Evolutionary conservation across 2,329 filamentous ascomycete species (phyloP).

Genomic region (Fusarium beomiforme): DNA sequence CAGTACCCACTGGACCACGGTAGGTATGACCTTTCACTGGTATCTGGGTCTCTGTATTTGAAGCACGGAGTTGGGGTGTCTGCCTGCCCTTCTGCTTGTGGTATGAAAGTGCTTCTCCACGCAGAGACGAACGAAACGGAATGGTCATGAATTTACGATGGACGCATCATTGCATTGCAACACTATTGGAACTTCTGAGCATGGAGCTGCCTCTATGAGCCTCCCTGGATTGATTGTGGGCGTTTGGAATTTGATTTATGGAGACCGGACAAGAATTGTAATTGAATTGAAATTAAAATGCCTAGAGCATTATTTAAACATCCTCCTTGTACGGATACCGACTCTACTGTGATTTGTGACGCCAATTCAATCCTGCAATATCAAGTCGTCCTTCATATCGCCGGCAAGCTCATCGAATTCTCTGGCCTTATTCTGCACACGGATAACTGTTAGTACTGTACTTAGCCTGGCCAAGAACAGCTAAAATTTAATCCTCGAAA

Average conservation of each 20-base stretch:
- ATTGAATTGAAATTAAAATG: constrained; percentile 28
- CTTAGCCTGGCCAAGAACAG: too few relatives aligned
- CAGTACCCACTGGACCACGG: constrained; percentile 49
- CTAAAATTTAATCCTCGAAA: too few relatives aligned
- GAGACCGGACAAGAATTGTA: not conserved
- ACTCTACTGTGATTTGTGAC: not conserved
- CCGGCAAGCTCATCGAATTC: too few relatives aligned
- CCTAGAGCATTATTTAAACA: constrained; percentile 23
- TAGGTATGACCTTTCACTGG: constrained; percentile 60
- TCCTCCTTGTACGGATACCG: not conserved
- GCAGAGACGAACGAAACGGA: constrained; percentile 50
- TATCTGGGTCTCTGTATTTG: constrained; percentile 55
- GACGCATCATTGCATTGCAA: constrained; percentile 7
- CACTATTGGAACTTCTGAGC: constrained; percentile 10
- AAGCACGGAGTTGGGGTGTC: constrained; percentile 66
- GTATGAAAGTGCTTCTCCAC: constrained; percentile 62
- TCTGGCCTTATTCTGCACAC: too few relatives aligned
- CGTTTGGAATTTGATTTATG: constrained; percentile 11
- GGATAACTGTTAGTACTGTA: too few relatives aligned
- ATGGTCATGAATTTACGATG: constrained; percentile 42
- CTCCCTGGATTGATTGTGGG: constrained; percentile 22
- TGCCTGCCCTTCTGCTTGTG: constrained; percentile 56
- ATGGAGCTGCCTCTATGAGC: constrained; percentile 3
- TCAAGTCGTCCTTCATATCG: too few relatives aligned
- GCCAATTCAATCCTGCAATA: not conserved